Conservation (phyloP, 208 protist species). For the Novymonas esmeraldas region DNA sequence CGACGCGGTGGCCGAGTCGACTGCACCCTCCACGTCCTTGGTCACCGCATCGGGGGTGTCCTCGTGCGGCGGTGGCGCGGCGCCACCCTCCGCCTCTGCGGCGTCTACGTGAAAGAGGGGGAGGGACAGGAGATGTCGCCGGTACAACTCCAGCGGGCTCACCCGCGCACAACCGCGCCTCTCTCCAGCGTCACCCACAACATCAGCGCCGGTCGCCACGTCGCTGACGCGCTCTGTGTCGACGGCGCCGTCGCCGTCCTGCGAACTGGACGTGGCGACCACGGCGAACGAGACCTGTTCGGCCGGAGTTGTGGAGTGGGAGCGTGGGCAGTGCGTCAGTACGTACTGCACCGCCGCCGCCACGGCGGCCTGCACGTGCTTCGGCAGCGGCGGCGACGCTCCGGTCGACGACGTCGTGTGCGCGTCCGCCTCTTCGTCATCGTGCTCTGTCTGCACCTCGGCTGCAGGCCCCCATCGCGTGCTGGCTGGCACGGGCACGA, state of each 20-base stretch:
- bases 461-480: background rate
- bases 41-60: no score
- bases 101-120: background rate
- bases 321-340: conserved; percentile 18
- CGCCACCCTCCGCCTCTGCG: background rate
- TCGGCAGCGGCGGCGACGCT: background rate
- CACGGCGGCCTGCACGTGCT: background rate
- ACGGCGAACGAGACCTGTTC: conserved; percentile 13
- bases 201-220: background rate
- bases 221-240: background rate
- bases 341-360: conserved; percentile 19
- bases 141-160: conserved; percentile 6
- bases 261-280: conserved; percentile 12
- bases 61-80: no score
- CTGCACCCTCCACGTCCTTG: background rate
- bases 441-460: background rate
- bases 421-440: background rate
- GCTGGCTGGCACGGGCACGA: conserved; percentile 15
- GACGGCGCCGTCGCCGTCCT: background rate
- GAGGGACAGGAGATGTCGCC: conserved; percentile 13
- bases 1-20: background rate
- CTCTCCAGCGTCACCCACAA: background rate
- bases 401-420: background rate
- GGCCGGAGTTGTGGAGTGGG: background rate
- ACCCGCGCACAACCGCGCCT: background rate